Conservation (phyloP, 805 yeast species). For the Kazachstania viticola region DNA sequence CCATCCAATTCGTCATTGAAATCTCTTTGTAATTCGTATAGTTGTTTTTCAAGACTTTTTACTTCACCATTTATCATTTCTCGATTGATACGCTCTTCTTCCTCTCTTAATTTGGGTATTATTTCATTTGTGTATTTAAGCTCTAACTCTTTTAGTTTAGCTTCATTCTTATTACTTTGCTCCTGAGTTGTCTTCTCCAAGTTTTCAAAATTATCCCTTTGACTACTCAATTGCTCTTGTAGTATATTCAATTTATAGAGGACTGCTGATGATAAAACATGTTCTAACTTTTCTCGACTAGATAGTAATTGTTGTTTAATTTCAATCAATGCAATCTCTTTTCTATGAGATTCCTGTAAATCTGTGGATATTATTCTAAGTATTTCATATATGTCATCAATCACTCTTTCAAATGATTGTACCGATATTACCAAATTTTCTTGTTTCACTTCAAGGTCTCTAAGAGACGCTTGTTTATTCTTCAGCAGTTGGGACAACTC, state of each 20-base stretch:
- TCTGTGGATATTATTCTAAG: constrained; percentile 36
- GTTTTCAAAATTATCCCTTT: constrained; percentile 37
- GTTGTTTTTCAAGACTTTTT: constrained; percentile 22
- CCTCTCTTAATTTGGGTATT: constrained; percentile 37
- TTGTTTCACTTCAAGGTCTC: constrained; percentile 35
- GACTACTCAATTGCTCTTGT: constrained; percentile 38
- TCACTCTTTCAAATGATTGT: constrained; percentile 40
- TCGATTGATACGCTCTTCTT: constrained; percentile 35
- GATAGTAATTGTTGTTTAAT: constrained; percentile 34
- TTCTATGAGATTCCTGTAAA: constrained; percentile 30
- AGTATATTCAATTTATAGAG: constrained; percentile 29
- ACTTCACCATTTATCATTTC: constrained; percentile 29
- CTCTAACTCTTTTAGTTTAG: constrained; percentile 33
- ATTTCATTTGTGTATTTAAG: constrained; percentile 37
- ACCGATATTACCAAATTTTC: constrained; percentile 42
- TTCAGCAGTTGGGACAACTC: constrained; percentile 36
- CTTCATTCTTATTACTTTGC: constrained; percentile 36
- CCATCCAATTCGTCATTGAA: constrained; percentile 43
- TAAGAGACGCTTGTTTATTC: constrained; percentile 29
- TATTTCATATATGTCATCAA: constrained; percentile 20
- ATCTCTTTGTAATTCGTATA: constrained; percentile 30
- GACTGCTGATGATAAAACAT: constrained; percentile 31
- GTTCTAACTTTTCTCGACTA: constrained; percentile 32
- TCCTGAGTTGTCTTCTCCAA: constrained; percentile 33
- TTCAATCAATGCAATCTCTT: constrained; percentile 34